Percentiles rank a stretch among this genome's conserved stretches.
Conservation (phyloP, 106 monocot species). For the Acorus gramineus region DNA sequence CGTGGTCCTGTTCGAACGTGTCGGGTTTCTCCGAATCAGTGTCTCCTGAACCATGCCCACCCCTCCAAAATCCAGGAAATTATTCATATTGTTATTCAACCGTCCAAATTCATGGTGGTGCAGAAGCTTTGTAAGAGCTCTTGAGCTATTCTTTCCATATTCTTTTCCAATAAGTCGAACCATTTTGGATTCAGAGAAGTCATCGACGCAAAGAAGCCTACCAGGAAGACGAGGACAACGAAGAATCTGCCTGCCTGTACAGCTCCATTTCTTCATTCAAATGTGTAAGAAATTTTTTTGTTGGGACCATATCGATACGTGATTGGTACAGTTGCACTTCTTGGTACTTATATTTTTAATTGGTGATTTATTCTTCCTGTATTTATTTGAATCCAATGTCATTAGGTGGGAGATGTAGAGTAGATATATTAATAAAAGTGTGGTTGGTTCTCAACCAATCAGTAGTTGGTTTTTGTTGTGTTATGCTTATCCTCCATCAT, state of each 20-base stretch:
- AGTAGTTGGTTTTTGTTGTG: background rate
- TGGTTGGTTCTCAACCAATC: slow-evolving; percentile 3
- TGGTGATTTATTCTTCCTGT: background rate
- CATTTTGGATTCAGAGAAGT: too few species aligned
- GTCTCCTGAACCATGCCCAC: slow-evolving; percentile 57
- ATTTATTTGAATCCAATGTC: too few species aligned
- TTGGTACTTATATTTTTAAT: background rate
- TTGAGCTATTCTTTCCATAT: background rate
- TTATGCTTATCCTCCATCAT: too few species aligned
- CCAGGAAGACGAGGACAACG: too few species aligned
- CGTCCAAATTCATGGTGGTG: slow-evolving; percentile 18
- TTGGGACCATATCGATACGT: background rate
- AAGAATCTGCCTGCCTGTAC: slow-evolving; percentile 13
- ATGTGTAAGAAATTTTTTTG: slow-evolving; percentile 34
- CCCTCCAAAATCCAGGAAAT: slow-evolving; percentile 25
- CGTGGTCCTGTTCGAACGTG: slow-evolving; percentile 69
- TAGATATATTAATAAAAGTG: slow-evolving; percentile 3
- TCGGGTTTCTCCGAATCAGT: slow-evolving; percentile 61
- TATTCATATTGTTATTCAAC: slow-evolving; percentile 49
- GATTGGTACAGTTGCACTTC: slow-evolving; percentile 7
- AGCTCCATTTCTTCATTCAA: slow-evolving; percentile 37
- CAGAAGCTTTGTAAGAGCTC: slow-evolving; percentile 5
- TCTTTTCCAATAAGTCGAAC: slow-evolving; percentile 28
- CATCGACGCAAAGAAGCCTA: too few species aligned
- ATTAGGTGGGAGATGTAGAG: background rate